These are phyloP conservation scores for Bimuria novae-zelandiae DNA, from an alignment of 2,329 filamentous ascomycete genomes.

Conservation along the genomic window DNA sequence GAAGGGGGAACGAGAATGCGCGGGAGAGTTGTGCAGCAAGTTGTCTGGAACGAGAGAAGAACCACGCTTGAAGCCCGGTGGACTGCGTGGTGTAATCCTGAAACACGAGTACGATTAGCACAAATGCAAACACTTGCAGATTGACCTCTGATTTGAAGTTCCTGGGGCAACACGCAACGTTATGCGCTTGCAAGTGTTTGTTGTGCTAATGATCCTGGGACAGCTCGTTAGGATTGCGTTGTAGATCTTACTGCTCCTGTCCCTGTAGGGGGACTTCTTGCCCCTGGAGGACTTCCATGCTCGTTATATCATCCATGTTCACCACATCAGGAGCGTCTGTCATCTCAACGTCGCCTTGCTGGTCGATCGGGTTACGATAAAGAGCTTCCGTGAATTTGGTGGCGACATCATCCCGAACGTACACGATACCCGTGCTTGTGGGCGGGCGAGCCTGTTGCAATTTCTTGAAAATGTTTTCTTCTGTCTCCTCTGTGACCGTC, in stretches of 20 bases:
- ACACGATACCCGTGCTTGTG: slow-evolving; percentile 70
- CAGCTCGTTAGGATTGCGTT: too few species aligned
- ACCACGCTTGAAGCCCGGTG: too few species aligned
- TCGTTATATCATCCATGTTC: background rate
- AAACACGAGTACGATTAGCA: too few species aligned
- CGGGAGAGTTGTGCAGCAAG: too few species aligned
- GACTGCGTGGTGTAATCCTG: too few species aligned
- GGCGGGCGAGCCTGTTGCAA: slow-evolving; percentile 60
- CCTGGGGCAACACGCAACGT: too few species aligned
- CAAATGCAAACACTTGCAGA: too few species aligned
- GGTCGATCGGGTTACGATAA: slow-evolving; percentile 18
- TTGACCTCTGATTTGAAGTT: too few species aligned
- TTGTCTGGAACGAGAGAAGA: too few species aligned
- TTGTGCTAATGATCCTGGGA: too few species aligned
- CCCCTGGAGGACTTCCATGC: background rate
- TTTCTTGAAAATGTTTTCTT: slow-evolving; percentile 69
- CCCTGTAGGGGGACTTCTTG: background rate
- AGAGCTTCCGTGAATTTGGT: slow-evolving; percentile 63
- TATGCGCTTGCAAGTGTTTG: too few species aligned
- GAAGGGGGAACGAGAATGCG: too few species aligned
- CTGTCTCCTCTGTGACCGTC: slow-evolving; percentile 69
- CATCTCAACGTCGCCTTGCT: slow-evolving; percentile 16
- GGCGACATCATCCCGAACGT: slow-evolving; percentile 72
- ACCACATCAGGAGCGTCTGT: slow-evolving; percentile 5
- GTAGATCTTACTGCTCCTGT: background rate